Evolutionary conservation across 306 rosid genomes (phyloP), one percentile per base, ranked within the genome.

Genomic region (Trifolium subterraneum): DNA sequence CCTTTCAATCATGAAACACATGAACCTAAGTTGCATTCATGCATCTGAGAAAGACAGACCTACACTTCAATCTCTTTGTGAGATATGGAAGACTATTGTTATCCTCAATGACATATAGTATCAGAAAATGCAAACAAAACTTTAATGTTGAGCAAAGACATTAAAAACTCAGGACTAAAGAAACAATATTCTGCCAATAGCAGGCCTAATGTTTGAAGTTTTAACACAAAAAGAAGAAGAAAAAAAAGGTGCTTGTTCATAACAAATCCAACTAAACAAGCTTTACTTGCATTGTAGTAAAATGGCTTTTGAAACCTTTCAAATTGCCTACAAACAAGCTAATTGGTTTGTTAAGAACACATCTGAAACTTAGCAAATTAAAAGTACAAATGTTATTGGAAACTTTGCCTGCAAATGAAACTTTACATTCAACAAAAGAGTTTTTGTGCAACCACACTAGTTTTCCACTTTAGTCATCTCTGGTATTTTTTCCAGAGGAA

Each of bases 401-500:
- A 33, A 29, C 29, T 25, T 22, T 22, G 25, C 25, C 29, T 27
- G 31, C 6, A 29, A 29, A 29, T 29, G 33, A 29, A 4, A 29
- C 6, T 29, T 29, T 1, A 4, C 6, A 4, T 29, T 29, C 1
- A 29, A 29, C 33, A 3, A n/a, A n/a, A 29, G 5, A 29, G 33
- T 3, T 4, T 29, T 29, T 29, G 6, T 29, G 33, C 6, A 5
- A 29, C 6, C 6, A 4, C 33, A 29, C 33, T 29, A 29, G 33
- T 29, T 29, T 29, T 29, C 33, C 6, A 4, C 6, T 6, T 29
- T 29, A 29, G 6, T 6, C 33, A 29, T 56, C 73, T 73, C 76
- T 11, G 81, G 12, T n/a, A 71, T 56, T 7, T 35, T 45, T 76
- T 90, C 96, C 18, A 84, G 93, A 0, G 86, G 81, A 79, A 90